A percentile compares a stretch with the other conserved stretches of the same genome.
Evolutionary conservation across 371 early-diverging fungal species (phyloP).

Genomic region (Haplosporangium sp.): DNA sequence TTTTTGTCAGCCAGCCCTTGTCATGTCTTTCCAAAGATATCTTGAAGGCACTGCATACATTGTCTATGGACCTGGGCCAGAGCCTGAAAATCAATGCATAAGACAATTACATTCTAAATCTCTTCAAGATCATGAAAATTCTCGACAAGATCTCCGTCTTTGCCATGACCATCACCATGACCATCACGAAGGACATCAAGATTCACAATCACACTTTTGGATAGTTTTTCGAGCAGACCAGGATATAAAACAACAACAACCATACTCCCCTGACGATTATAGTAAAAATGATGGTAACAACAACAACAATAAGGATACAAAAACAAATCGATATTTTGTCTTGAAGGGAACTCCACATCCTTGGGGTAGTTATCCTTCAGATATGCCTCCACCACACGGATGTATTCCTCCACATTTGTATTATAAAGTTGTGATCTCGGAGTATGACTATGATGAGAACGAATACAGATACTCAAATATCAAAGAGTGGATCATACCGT

Average conservation of each 20-base stretch:
- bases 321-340: constrained; percentile 7
- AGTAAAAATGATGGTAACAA: neutral
- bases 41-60: constrained; percentile 37
- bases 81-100: too few relatives aligned
- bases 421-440: constrained; percentile 17
- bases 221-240: constrained; percentile 15
- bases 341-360: constrained; percentile 32
- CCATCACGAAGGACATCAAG: neutral
- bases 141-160: neutral
- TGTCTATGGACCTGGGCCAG: constrained; percentile 18
- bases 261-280: neutral
- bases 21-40: constrained; percentile 6
- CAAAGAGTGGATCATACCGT: constrained; percentile 26
- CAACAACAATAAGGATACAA: neutral
- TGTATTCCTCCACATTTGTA: constrained; percentile 50
- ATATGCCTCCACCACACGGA: constrained; percentile 37
- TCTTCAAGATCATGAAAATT: neutral
- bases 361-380: constrained; percentile 30
- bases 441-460: neutral
- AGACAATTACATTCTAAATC: neutral
- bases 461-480: neutral
- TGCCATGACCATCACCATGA: neutral
- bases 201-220: constrained; percentile 20
- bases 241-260: neutral
- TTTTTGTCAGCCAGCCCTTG: neutral